phyloP scores from a whole-genome alignment of 2,329 filamentous ascomycete genomes.

The Aspergillus quadricinctus region DNA sequence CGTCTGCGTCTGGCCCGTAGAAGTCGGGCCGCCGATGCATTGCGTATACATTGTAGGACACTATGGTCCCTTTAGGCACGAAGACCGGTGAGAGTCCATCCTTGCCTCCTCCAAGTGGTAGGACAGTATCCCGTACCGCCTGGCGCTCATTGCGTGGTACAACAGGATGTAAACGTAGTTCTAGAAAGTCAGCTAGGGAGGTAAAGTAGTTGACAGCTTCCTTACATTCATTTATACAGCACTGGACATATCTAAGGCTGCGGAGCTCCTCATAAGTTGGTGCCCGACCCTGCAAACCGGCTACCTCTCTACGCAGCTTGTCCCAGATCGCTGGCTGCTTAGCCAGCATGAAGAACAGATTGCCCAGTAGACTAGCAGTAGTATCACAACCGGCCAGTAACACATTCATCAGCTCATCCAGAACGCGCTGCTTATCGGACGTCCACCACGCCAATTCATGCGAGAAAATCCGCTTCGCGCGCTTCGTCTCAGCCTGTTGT shows the following conservation, averaged over 20 bases:
- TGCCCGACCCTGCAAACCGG: not conserved
- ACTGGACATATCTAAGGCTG: constrained; percentile 1
- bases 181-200: not conserved
- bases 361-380: constrained; percentile 32
- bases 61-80: too few species aligned
- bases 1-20: not conserved
- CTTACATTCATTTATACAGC: constrained; percentile 7
- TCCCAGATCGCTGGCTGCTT: constrained; percentile 23
- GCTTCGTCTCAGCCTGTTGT: not conserved
- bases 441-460: constrained; percentile 52
- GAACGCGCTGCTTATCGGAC: constrained; percentile 42
- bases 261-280: constrained; percentile 8
- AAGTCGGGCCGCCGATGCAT: too few species aligned
- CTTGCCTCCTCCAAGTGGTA: too few species aligned
- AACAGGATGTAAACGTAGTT: too few species aligned
- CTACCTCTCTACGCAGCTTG: constrained; percentile 19
- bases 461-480: constrained; percentile 51
- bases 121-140: too few species aligned
- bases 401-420: constrained; percentile 45
- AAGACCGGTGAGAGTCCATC: too few species aligned
- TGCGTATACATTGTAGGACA: too few species aligned
- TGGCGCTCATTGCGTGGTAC: too few species aligned
- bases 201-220: too few species aligned
- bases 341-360: constrained; percentile 29
- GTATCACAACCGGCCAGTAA: constrained; percentile 37